Evolutionary conservation across 192 early-diverging fungal species (phyloP).

Genomic region (Coemansia umbellata): DNA sequence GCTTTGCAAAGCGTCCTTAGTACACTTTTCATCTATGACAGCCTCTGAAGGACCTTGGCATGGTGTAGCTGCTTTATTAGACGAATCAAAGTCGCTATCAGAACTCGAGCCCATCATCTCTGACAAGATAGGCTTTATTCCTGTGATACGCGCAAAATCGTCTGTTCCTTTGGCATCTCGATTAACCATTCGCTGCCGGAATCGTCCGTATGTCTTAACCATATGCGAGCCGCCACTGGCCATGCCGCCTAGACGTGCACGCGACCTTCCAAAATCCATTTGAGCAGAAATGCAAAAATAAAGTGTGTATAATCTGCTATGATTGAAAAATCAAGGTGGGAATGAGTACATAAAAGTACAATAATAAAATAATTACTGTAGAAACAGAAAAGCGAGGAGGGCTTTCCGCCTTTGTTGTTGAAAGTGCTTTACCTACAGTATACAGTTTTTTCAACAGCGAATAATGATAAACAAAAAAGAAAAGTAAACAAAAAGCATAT

Average conservation of each 20-base stretch:
- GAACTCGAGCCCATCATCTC: slow-evolving; percentile 37
- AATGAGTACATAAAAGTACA: too few relatives aligned
- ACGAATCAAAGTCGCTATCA: slow-evolving; percentile 38
- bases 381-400: too few relatives aligned
- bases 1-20: too few relatives aligned
- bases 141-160: slow-evolving; percentile 37
- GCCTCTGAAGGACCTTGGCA: too few relatives aligned
- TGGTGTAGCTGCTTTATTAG: too few relatives aligned
- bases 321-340: too few relatives aligned
- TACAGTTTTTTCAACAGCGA: too few relatives aligned
- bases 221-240: slow-evolving; percentile 18
- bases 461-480: too few relatives aligned
- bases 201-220: slow-evolving; percentile 47
- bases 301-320: neutral
- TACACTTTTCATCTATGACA: too few relatives aligned
- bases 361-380: neutral
- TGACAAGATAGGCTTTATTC: slow-evolving; percentile 21
- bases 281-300: neutral
- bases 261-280: slow-evolving; percentile 44
- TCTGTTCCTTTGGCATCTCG: slow-evolving; percentile 25
- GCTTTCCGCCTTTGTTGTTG: too few relatives aligned
- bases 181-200: slow-evolving; percentile 35
- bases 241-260: slow-evolving; percentile 18
- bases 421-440: too few relatives aligned
- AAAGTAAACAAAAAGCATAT: too few relatives aligned